Percentiles rank a stretch among this genome's conserved stretches.
Conservation (phyloP, 768 basidiomycete species). For the Trametes cingulata region DNA sequence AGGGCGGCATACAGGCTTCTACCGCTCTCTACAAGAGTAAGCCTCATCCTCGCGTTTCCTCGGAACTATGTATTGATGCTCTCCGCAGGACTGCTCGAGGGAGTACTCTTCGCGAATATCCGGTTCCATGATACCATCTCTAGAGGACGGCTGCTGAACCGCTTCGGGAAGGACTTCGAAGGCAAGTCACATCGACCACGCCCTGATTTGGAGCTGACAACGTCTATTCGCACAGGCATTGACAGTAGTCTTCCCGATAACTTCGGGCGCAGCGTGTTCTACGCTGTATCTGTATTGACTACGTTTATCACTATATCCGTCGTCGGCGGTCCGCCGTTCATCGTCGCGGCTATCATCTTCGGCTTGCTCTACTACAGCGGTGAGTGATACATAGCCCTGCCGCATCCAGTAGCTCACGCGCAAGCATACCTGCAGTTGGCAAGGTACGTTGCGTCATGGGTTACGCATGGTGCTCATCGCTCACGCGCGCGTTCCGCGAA, state of each 20-base stretch:
- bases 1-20: constrained; percentile 76
- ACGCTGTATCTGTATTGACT: constrained; percentile 66
- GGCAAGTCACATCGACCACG: constrained; percentile 33
- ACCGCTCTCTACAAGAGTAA: constrained; percentile 71
- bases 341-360: constrained; percentile 57
- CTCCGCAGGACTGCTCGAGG: constrained; percentile 60
- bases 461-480: constrained; percentile 81
- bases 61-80: neutral
- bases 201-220: neutral
- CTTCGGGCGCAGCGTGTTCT: constrained; percentile 77
- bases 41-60: neutral
- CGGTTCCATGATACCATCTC: constrained; percentile 93
- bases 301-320: constrained; percentile 74
- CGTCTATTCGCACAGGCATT: constrained; percentile 50
- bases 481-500: constrained; percentile 63
- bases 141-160: constrained; percentile 78
- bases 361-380: constrained; percentile 72
- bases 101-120: constrained; percentile 84
- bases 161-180: constrained; percentile 92
- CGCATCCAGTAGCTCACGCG: neutral
- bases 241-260: constrained; percentile 84
- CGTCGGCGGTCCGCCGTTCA: constrained; percentile 78
- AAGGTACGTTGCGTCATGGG: constrained; percentile 41
- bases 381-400: constrained; percentile 33
- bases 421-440: constrained; percentile 45